Base-by-base conservation (phyloP, 106 monocot genomes). In the Dioscorea dumetorum region DNA sequence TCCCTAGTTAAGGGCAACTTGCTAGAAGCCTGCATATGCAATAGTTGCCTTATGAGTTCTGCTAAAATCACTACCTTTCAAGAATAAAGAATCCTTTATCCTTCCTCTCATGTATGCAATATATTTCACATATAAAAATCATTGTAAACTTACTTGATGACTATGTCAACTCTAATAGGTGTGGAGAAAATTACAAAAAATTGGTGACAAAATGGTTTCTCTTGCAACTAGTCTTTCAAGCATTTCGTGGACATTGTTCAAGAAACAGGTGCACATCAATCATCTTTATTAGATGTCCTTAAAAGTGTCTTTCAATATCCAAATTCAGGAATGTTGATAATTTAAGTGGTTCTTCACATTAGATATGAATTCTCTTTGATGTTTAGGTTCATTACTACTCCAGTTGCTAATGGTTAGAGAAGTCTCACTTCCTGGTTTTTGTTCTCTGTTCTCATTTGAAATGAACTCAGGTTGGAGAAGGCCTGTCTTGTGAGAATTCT, bases 131-230 rank as follows among this genome's bases (percentile, higher is more conserved):
- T 41, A 41, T 41, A 10, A 41, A 41, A 5, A 41, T 41, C 41
- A 8, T 41, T 41, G 41, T 41, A 41, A 41, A 10, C 41, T 41
- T 41, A 41, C 41, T 41, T 41, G 10, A 41, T 41, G 6, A 41
- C 0, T 41, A 41, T 41, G 9, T 6, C 10, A 3, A 5, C 54
- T 49, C n/a, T 22, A 49, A 57, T 79, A 94, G 94, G 52, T 90
- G 14, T 94, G 90, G 94, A 61, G 69, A 49, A 84, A 80, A 21
- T 67, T 87, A 22, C 66, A 70, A 54, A 80, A 77, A 72, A 49
- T 90, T 78, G 94, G 90, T 62, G 76, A 72, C 69, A 83, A 90
- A 54, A 85, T 90, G 67, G 51, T 72, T 50, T 73, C 72, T 83
- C 78, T 94, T 60, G 83, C 94, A 48, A 75, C 67, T 57, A 79